These are phyloP conservation scores for Kalmusia sp. DNA, from an alignment of 2,329 filamentous ascomycete species.

Conservation along the genomic window DNA sequence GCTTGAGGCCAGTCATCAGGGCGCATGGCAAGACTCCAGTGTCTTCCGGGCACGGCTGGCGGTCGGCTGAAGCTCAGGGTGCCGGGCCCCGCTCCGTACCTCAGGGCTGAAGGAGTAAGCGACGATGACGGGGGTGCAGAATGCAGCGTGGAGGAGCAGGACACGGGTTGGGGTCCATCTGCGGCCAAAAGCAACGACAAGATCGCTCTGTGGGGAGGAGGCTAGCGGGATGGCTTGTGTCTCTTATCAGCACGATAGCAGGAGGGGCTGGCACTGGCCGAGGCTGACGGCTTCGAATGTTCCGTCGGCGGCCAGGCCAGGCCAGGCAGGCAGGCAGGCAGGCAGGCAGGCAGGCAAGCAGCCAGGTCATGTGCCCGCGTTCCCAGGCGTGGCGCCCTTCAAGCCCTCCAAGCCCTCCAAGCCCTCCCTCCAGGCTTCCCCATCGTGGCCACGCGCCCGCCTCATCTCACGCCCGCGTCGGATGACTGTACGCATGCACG, in stretches of 20 bases:
- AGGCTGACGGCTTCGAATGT: no score
- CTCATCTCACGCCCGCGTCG: no score
- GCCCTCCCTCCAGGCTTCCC: no score
- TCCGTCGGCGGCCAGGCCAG: no score
- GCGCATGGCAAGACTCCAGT: constrained; percentile 39
- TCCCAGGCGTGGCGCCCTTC: no score
- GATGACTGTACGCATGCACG: no score
- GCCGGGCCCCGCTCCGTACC: constrained; percentile 25
- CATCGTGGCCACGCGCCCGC: no score
- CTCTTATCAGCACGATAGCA: background rate
- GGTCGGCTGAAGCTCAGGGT: constrained; percentile 14
- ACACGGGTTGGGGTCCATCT: constrained; percentile 22
- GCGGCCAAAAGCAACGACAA: constrained; percentile 22
- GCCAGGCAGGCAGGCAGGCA: no score
- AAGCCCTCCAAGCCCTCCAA: no score
- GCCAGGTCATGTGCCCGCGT: no score
- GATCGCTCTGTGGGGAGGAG: constrained; percentile 5
- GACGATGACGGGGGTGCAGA: constrained; percentile 12
- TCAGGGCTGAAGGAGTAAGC: constrained; percentile 17
- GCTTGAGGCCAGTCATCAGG: constrained; percentile 49
- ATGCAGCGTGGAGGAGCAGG: constrained; percentile 12
- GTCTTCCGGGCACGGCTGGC: constrained; percentile 3
- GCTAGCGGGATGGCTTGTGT: constrained; percentile 5
- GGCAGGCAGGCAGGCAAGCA: no score
- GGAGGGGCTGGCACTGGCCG: background rate